Percentiles rank a stretch among this genome's conserved stretches.
phyloP scores from a whole-genome alignment of 2,329 filamentous ascomycete genomes.

The Alternaria dauci region DNA sequence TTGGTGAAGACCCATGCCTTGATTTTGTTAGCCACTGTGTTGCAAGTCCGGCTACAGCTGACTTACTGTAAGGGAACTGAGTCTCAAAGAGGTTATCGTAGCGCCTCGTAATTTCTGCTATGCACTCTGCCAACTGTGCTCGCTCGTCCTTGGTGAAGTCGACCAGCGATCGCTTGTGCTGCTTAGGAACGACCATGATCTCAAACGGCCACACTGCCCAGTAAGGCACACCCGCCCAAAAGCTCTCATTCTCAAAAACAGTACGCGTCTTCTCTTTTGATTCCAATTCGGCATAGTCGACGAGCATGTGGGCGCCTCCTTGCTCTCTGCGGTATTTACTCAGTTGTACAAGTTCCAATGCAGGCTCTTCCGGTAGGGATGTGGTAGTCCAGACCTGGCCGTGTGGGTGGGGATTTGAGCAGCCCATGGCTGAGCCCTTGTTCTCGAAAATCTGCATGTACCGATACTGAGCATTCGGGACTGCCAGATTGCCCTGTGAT shows the following conservation, averaged over 20 bases:
- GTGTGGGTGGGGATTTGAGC: conserved; percentile 97
- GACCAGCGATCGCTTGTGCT: conserved; percentile 83
- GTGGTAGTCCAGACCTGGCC: conserved; percentile 97
- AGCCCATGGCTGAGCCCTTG: conserved; percentile 97
- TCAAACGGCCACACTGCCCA: conserved; percentile 99
- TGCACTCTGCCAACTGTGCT: conserved; percentile 77
- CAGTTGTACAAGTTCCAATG: conserved; percentile 79
- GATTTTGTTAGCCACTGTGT: conserved; percentile 14
- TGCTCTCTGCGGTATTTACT: conserved; percentile 79
- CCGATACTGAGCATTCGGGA: conserved; percentile 78
- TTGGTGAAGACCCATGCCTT: conserved; percentile 92
- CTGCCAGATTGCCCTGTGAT: conserved; percentile 54
- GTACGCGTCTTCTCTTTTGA: conserved; percentile 81
- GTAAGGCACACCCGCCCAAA: conserved; percentile 92
- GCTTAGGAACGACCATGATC: conserved; percentile 85
- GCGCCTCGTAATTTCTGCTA: conserved; percentile 86
- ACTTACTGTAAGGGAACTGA: conserved; percentile 88
- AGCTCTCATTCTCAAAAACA: conserved; percentile 85
- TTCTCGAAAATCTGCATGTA: conserved; percentile 99
- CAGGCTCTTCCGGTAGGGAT: conserved; percentile 86
- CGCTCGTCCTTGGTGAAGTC: conserved; percentile 79
- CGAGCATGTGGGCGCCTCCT: conserved; percentile 76
- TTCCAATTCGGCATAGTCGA: conserved; percentile 87
- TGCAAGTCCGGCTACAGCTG: conserved; percentile 13
- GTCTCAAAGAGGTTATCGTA: conserved; percentile 99